phyloP scores from a whole-genome alignment of 768 basidiomycete genomes.

The Auriscalpium microsporum region DNA sequence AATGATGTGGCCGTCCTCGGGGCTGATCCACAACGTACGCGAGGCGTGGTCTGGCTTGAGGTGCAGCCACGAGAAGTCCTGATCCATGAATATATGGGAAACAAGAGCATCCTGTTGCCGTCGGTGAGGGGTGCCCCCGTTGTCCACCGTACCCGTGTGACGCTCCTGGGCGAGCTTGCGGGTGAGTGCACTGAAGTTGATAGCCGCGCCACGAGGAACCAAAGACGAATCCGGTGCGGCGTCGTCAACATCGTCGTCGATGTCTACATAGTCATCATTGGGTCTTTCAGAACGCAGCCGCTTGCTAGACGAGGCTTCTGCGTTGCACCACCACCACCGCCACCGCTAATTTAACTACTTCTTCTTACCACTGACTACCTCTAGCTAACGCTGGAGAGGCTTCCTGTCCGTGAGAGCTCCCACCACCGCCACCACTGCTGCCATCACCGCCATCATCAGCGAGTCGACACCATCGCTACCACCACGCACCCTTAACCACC shows the following conservation, averaged over 20 bases:
- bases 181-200: conserved; percentile 78
- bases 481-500: too few relatives aligned
- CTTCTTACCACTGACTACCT: too few relatives aligned
- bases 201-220: conserved; percentile 68
- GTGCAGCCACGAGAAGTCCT: conserved; percentile 81
- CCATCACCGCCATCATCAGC: too few relatives aligned
- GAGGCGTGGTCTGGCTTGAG: conserved; percentile 87
- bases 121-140: conserved; percentile 52
- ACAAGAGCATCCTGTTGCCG: conserved; percentile 68
- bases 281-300: conserved; percentile 37
- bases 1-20: conserved; percentile 87
- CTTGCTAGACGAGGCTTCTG: conserved; percentile 27
- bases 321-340: too few relatives aligned
- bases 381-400: too few relatives aligned
- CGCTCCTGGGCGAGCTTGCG: conserved; percentile 67
- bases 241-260: conserved; percentile 40
- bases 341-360: too few relatives aligned
- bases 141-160: conserved; percentile 33
- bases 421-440: too few relatives aligned
- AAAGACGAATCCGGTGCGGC: conserved; percentile 29
- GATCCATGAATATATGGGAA: conserved; percentile 75
- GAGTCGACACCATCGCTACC: too few relatives aligned
- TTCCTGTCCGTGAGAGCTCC: too few relatives aligned
- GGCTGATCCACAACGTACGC: conserved; percentile 94
- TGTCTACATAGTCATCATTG: conserved; percentile 45